Evolutionary conservation across 2,329 filamentous ascomycete species (phyloP), one percentile per base, ranked within the genome.

Genomic region (Esteya vermicola): DNA sequence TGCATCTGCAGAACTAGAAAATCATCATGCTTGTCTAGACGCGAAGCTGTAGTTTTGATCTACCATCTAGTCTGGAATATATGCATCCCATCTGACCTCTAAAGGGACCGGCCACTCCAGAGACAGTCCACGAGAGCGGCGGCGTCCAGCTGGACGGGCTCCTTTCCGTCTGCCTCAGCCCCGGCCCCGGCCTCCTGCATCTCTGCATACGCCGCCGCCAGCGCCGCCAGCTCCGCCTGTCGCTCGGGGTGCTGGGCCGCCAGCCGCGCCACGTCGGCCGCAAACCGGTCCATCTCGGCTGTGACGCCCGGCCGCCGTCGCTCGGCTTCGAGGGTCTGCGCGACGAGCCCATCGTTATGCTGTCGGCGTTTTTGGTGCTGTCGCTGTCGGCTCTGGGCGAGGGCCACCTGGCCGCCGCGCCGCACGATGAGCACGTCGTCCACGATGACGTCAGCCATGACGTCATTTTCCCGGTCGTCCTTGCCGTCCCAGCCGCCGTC

Each of bases 361-460:
- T 23, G 13, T 27, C 14, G 20, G 12, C 28, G 13, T 20, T 33
- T 18, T 18, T 33, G 9, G 23, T 26, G 9, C 13, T 27, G 21
- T 43, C 41, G 30, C 21, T 14, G 39, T 46, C 39, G 23, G 40
- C 21, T 14, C 37, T 46, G 38, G 23, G 40, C 42, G 28, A 52
- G 58, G 3, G 55, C 57, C 9, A 64, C 61, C 26, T 56, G 26
- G 38, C 58, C 56, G 2, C 55, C 59, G 26, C 63, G 52, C 16
- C 63, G 49, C 22, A 65, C 52, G 4, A 66, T 54, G 1, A 64
- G 44, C 2, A 64, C 57, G 44, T 56, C 51, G 21, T 64, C 56
- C 9, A 33, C 41, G 2, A 40, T 12, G 14, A n/a, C 33, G 31
- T 22, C 31, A 2, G 19, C 4, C 4, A 14, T 14, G 10, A 28